These are phyloP conservation scores for Tolypocladium tundrense DNA, from an alignment of 2,329 filamentous ascomycete genomes.

Conservation along the genomic window DNA sequence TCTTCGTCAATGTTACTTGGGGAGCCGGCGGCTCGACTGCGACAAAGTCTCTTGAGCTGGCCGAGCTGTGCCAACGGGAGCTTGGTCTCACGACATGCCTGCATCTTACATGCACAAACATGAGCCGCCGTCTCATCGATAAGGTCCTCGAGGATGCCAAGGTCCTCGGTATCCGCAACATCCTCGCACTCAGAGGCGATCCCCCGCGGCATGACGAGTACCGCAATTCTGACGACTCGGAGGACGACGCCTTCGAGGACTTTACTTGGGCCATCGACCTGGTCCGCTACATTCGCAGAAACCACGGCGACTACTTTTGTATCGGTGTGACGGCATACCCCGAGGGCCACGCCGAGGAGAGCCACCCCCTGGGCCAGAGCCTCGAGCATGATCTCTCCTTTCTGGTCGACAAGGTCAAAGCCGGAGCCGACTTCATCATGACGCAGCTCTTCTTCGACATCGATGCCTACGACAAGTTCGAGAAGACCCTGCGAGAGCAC, in stretches of 20 bases:
- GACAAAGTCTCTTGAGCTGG: constrained; percentile 82
- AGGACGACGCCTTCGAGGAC: constrained; percentile 58
- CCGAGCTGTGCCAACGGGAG: constrained; percentile 89
- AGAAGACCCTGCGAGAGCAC: constrained; percentile 65
- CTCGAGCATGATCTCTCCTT: constrained; percentile 77
- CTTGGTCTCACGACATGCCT: constrained; percentile 88
- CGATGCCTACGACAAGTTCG: constrained; percentile 70
- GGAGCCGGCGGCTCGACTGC: constrained; percentile 90
- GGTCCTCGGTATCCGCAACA: constrained; percentile 82
- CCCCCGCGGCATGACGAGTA: constrained; percentile 87
- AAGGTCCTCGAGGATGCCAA: constrained; percentile 86
- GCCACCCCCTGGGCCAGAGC: constrained; percentile 60
- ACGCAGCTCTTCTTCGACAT: constrained; percentile 95
- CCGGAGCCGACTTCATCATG: constrained; percentile 96
- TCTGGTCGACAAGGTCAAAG: constrained; percentile 79
- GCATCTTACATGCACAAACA: constrained; percentile 96
- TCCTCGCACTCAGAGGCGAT: constrained; percentile 83
- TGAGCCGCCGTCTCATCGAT: constrained; percentile 79
- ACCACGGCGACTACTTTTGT: constrained; percentile 91
- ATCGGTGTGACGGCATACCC: constrained; percentile 91
- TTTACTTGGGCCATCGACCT: constrained; percentile 86
- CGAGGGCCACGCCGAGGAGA: constrained; percentile 88
- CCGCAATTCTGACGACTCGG: constrained; percentile 45
- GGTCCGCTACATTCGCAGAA: constrained; percentile 76
- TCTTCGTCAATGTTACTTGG: constrained; percentile 98